Evolutionary conservation across 345 rosid genomes (phyloP), one percentile per base, ranked within the genome.

Genomic region (Syzygium aromaticum): DNA sequence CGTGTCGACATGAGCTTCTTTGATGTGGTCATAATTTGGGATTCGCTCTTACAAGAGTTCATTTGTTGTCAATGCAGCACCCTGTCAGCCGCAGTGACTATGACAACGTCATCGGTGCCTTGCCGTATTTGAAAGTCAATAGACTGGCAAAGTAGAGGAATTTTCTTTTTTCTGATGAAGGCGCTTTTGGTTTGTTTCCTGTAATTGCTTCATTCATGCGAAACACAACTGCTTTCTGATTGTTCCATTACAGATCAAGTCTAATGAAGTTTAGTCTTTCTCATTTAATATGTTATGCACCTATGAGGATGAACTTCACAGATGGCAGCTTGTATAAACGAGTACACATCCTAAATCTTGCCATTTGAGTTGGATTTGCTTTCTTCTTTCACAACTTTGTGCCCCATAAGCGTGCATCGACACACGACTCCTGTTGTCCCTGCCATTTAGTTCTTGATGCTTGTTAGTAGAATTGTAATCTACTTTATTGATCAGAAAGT

Each of bases 91-190:
- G 94, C 89, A 96, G 98, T 33, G 99, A 97, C 93, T 97, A 97
- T 33, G 94, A 97, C 92, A 97, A 97, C 7, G 98, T 97, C 88
- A 93, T 96, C 0, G 97, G 98, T 1, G 95, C 95, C 61, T 67
- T 97, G 86, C 98, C 98, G 2, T 97, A 97, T 89, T 93, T 97
- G 86, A 95, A 96, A 94, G 99, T 97, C 87, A 94, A 97, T 54
- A 92, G 98, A 88, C 86, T 93, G 23, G 98, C 96, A 61, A 92
- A 90, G 88, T 96, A 92, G 91, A 49, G 46, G 83, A 61, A 84
- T 57, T 85, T 46, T 40, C 49, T 85, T 86, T 87, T 84, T 85
- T 73, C 43, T 54, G 77, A 38, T 73, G 82, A 73, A 73, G 27
- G 82, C 22, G 2, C 14, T 38, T 90, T 64, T 86, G 54, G 49